Evolutionary conservation across 768 basidiomycete species (phyloP), one percentile per base, ranked within the genome.

Genomic region (Omphalotus guepiniiformis): DNA sequence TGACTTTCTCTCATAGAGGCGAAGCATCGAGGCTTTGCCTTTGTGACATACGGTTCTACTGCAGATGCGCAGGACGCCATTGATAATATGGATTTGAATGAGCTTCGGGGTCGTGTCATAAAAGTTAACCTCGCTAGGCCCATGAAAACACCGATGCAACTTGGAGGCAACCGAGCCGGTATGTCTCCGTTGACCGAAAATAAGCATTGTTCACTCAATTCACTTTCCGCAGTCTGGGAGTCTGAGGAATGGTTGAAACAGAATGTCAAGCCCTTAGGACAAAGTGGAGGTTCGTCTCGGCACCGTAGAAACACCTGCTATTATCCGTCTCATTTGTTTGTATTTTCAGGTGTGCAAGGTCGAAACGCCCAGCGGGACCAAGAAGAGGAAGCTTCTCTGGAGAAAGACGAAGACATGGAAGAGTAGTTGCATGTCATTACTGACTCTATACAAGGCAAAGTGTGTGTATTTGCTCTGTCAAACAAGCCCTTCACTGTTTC

Each of bases 41-140:
- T 97, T 61, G 80, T 97, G 39, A 93, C 93, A 1, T 98, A 80
- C 62, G 68, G 82, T 9, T 85, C 84, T 6, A 62, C 87, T 7
- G 76, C 78, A 19, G 92, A 95, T 65, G 93, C 95, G 4, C 87
- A 90, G 60, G 94, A 97, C 63, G 95, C 95, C 23, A 95, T 97
- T 51, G 95, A 98, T 73, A 98, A 98, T 69, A 97, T 93, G 90
- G 93, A 98, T 66, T 71, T 94, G 66, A 96, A 95, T 59, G 93
- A 94, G 62, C 72, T 89, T 49, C 76, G 71, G 41, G 91, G 83
- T 41, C 79, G 78, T 50, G 83, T 87, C 42, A 67, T 89, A 52
- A 88, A 85, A 69, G 92, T 85, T 40, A 95, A 89, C 61, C 65
- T 93, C 32, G 93, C 94, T 7, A 78, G 87, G 37, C 90, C 91